Base-by-base conservation (phyloP, 345 rosid genomes). In the Sonneratia alba region DNA sequence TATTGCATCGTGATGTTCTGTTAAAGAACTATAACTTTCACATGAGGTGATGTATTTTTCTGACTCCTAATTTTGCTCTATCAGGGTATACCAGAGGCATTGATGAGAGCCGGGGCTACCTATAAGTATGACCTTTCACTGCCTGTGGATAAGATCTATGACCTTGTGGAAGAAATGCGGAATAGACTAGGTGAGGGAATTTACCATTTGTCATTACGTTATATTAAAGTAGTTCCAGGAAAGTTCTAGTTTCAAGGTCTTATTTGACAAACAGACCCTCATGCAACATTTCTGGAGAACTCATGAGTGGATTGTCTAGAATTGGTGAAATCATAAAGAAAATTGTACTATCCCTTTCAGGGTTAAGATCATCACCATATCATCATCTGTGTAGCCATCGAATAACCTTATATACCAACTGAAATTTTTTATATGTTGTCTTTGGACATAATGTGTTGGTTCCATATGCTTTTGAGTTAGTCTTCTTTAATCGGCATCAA, bases 101-200 rank as follows among this genome's bases (percentile, higher is more conserved):
- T 95, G 80, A 81, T 81, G 80, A 88, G 89, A 76, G 96, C 94
- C 8, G 98, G 99, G 77, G 87, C 94, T 34, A 80, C 83, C 49
- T 95, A 92, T 88, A 92, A 95, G 78, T 95, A 95, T 80, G 99
- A 95, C 77, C 80, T 95, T 24, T 90, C 99, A 24, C 74, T 92
- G 77, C 97, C 99, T 6, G 87, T 92, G 37, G 97, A 89, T 77
- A 85, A 89, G 77, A 89, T 95, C 80, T 89, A 95, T 68, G 76
- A 85, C 81, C 85, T 95, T 80, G 98, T 92, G 72, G 86, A 87
- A 62, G 96, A 89, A 67, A 86, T 92, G 88, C 85, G 89, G 78
- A 76, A 19, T 51, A 87, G 90, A 84, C 79, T 95, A 43, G 96
- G 99, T 95, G 79, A 78, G 84, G 55, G 45, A 48, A 37, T 27